These are phyloP conservation scores for Tagetes erecta DNA, from an alignment of 129 eudicot genomes.

Conservation along the genomic window DNA sequence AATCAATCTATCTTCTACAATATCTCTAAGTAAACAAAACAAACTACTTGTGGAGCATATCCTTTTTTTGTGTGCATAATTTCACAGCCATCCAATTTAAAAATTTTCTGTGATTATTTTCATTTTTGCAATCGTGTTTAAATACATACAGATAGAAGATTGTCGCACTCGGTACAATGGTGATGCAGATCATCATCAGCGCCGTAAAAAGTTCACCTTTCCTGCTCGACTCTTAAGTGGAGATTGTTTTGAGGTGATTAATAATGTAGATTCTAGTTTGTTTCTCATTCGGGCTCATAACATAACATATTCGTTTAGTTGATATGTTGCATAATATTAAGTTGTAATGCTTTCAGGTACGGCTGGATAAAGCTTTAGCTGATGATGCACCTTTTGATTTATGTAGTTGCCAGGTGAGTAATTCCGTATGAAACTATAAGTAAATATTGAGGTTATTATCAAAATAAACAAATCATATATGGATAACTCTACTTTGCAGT, in stretches of 20 bases:
- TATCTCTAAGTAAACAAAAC: not conserved
- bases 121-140: constrained; percentile 12
- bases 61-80: not conserved
- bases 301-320: constrained; percentile 32
- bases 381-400: constrained; percentile 88
- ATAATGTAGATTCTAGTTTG: constrained; percentile 13
- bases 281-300: not conserved
- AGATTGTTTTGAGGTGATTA: constrained; percentile 86
- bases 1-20: not conserved
- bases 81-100: not conserved
- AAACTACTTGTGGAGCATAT: constrained; percentile 6
- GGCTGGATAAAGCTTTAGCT: constrained; percentile 74
- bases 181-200: constrained; percentile 98
- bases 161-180: constrained; percentile 98
- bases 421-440: not conserved
- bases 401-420: constrained; percentile 90
- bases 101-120: not conserved
- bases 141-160: constrained; percentile 79
- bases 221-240: constrained; percentile 95
- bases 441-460: not conserved
- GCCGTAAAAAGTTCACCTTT: constrained; percentile 91
- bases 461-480: not conserved
- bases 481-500: constrained; percentile 46
- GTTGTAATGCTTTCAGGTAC: constrained; percentile 76
- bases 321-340: constrained; percentile 16